Evolutionary conservation across 495 filamentous ascomycete genomes (phyloP), one percentile per base, ranked within the genome.

Genomic region (Gamarada debralockiae): DNA sequence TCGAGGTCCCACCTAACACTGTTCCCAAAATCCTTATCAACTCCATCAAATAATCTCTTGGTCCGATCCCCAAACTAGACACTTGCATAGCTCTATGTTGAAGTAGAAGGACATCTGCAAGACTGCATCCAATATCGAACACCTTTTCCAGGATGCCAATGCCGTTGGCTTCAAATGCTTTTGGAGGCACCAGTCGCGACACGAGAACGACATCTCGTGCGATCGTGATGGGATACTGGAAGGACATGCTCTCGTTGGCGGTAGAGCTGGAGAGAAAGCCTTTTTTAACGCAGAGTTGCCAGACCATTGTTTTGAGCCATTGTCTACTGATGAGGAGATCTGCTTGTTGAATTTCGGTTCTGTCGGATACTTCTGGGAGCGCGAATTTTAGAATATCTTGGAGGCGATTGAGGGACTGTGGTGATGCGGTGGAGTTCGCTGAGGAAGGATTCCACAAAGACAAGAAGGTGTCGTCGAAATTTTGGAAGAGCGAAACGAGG

Each of bases 221-320:
- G 14, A 56, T 56, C 3, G 48, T 38, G 2, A 56, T 33, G 2
- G 53, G 53, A 34, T 56, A 56, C 12, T 46, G 46, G 25, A 56
- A 56, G 18, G 39, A 38, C 53, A 56, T 51, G 18, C 24, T 25
- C 21, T 53, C 43, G 14, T 48, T 27, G 10, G 42, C 7, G 12
- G 49, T 29, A 12, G 20, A 6, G 29, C 42, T 48, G 3, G 42
- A 53, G 2, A 81, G 74, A 0, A 80, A 67, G 14, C 69, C 63
- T 52, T 75, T 70, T 1, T 65, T 72, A 66, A 82, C 77, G 8
- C 79, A 79, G 18, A 80, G 63, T 42, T 76, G 79, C 81, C 81
- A 84, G 55, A 82, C 73, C 57, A 82, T 76, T 1, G 76, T 69
- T 22, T 77, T 73, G 0, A 84, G 68, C 81, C 80, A 84, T 53